Base-by-base conservation (phyloP, 768 basidiomycete species). In the Mycena crocata region DNA sequence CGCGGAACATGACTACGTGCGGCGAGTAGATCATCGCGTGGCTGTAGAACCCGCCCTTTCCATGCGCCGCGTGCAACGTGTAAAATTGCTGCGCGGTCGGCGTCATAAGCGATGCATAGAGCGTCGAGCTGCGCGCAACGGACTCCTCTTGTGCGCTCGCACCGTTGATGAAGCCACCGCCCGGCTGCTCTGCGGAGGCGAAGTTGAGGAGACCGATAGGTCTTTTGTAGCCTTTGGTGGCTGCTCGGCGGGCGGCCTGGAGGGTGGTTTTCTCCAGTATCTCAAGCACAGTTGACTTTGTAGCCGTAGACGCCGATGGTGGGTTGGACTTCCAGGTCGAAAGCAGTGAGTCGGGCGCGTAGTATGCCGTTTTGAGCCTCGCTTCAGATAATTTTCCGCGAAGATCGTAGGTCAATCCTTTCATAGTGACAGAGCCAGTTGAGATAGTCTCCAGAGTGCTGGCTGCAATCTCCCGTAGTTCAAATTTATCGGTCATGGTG, bases 131-230 rank as follows among this genome's bases (percentile, higher is more conserved):
- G 44, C 93, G 88, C 14, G 93, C 92, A 71, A 94, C 85, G 39
- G 89, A 89, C 75, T 94, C 93, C 75, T 94, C 93, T 71, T 94
- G 93, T 2, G 93, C 93, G 64, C 89, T 87, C 0, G 91, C 87
- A 19, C 93, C 93, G 60, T 77, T 83, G 63, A 86, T 83, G 77
- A 94, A 93, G 8, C 93, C 93, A 5, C 93, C 58, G 23, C 64
- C 64, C 1, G 91, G 89, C 39, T 87, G 87, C 55, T 85, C 90
- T 5, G 93, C 92, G 1, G 90, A 91, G 2, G 92, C 92, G 72
- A 93, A 93, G 74, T 90, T 93, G 31, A 94, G 85, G 19, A 93
- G 77, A 23, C 91, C 91, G 14, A 92, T 80, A 59, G 82, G 78
- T 15, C 58, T 55, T 19, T 51, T 61, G 60, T 35, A 71, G 46